phyloP scores from a whole-genome alignment of 73 alveolate genomes.

The Tetrahymena malaccensis region DNA sequence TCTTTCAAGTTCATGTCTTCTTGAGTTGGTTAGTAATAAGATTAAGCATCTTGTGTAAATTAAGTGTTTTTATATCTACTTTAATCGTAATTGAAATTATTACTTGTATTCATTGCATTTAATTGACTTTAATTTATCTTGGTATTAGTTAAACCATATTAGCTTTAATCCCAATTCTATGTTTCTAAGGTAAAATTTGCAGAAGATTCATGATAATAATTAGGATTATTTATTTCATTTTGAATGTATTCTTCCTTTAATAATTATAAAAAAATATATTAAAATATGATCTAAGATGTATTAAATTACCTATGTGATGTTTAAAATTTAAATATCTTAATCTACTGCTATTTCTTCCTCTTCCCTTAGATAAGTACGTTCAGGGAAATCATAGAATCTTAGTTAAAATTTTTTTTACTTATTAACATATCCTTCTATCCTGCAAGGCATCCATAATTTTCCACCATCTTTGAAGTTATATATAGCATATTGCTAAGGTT shows the following conservation, averaged over 20 bases:
- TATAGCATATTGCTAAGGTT: neutral
- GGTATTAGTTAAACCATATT: neutral
- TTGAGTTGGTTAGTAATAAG: neutral
- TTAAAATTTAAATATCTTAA: neutral
- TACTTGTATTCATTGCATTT: neutral
- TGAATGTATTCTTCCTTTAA: neutral
- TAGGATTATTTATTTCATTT: neutral
- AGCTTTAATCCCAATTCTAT: neutral
- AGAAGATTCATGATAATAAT: neutral
- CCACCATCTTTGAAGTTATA: neutral
- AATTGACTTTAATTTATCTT: neutral
- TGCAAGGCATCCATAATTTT: neutral
- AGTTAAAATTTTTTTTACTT: neutral
- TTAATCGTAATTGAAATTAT: neutral
- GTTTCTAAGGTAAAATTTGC: neutral
- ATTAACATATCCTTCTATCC: neutral
- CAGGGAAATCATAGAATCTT: neutral
- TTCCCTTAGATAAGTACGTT: neutral
- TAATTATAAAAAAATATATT: neutral
- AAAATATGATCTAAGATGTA: neutral
- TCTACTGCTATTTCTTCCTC: neutral
- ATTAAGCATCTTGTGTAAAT: neutral
- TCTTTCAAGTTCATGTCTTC: neutral
- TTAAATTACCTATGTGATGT: neutral
- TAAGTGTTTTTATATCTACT: neutral